Conservation (phyloP, 257 asterid species). For the Solanum chaucha region DNA sequence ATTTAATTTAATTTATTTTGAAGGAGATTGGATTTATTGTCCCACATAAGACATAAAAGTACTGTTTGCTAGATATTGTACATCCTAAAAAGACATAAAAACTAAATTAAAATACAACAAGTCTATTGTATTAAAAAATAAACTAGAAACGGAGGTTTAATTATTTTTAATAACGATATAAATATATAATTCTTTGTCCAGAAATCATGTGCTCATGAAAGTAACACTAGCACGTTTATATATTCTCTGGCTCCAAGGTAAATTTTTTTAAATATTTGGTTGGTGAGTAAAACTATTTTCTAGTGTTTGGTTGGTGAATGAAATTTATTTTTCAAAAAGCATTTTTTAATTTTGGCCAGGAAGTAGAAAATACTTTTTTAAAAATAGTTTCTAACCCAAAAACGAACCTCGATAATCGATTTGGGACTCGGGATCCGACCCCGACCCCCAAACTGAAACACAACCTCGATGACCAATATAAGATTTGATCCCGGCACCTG, state of each 20-base stretch:
- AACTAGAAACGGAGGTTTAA: not conserved
- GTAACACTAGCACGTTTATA: not conserved
- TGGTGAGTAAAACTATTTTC: not conserved
- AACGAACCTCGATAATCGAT: not conserved
- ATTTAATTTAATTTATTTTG: not conserved
- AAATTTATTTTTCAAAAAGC: too few relatives aligned
- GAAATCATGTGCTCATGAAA: not conserved
- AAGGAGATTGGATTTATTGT: not conserved
- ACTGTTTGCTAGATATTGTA: not conserved
- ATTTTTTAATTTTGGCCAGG: not conserved
- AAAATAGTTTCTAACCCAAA: not conserved
- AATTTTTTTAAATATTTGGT: not conserved
- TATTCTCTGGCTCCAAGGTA: not conserved
- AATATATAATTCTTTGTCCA: not conserved
- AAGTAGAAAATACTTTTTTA: not conserved
- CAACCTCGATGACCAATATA: not conserved
- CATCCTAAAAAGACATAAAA: not conserved
- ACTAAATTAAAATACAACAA: not conserved
- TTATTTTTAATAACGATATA: not conserved
- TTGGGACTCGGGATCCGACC: not conserved
- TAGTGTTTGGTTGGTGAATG: not conserved
- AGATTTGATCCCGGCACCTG: not conserved
- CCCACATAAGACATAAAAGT: not conserved
- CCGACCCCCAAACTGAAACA: not conserved
- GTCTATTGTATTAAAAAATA: not conserved